phyloP scores from a whole-genome alignment of 306 rosid genomes.

The Castanea sativa region DNA sequence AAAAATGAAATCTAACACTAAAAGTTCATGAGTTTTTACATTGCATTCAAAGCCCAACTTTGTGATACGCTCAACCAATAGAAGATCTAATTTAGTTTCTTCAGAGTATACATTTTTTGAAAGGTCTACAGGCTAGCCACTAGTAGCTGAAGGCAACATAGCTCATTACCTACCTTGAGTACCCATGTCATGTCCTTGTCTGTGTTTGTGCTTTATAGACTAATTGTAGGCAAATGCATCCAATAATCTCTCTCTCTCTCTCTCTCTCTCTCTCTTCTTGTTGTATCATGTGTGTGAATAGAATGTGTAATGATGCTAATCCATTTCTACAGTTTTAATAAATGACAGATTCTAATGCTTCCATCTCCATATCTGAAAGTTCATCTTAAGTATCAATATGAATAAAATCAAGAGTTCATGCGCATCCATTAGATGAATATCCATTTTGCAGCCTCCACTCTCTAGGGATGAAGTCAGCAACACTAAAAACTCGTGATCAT shows the following conservation, averaged over 20 bases:
- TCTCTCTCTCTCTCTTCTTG: not conserved
- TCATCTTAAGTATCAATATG: not conserved
- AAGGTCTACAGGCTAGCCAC: not conserved
- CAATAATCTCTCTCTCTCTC: not conserved
- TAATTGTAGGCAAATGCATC: not conserved
- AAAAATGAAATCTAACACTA: not conserved
- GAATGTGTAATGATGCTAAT: not conserved
- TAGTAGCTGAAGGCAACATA: too few species aligned
- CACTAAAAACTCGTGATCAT: not conserved
- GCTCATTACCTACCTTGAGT: too few species aligned
- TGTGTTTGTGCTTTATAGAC: too few species aligned
- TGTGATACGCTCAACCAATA: not conserved
- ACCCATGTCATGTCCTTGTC: too few species aligned
- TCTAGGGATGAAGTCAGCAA: too few species aligned
- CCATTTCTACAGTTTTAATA: not conserved
- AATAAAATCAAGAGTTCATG: not conserved
- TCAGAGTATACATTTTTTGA: not conserved
- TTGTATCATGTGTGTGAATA: not conserved
- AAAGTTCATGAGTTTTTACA: not conserved
- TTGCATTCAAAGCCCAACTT: not conserved
- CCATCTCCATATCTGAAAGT: not conserved
- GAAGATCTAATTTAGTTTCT: not conserved
- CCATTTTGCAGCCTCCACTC: not conserved
- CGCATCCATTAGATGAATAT: not conserved
- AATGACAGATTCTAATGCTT: not conserved